phyloP scores from a whole-genome alignment of 768 basidiomycete species.

The Collybia sp. region DNA sequence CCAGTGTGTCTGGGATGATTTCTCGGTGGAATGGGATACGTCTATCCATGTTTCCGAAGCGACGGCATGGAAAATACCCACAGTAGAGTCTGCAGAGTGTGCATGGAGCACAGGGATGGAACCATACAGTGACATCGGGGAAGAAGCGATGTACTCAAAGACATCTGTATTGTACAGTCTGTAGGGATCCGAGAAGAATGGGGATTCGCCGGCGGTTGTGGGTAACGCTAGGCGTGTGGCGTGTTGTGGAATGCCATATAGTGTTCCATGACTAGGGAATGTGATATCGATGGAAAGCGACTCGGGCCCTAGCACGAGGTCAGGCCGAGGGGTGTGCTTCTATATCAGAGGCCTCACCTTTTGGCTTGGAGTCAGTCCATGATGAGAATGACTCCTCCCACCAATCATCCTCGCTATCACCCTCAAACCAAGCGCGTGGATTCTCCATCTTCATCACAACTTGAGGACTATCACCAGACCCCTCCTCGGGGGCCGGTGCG shows the following conservation, averaged over 20 bases:
- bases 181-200: slow-evolving; percentile 85
- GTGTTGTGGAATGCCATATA: slow-evolving; percentile 97
- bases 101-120: slow-evolving; percentile 93
- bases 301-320: slow-evolving; percentile 69
- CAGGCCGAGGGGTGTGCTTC: too few species aligned
- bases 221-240: slow-evolving; percentile 89
- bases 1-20: slow-evolving; percentile 90
- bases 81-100: slow-evolving; percentile 81
- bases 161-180: slow-evolving; percentile 94
- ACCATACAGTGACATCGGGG: slow-evolving; percentile 81
- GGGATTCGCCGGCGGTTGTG: slow-evolving; percentile 74
- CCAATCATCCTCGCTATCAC: slow-evolving; percentile 73
- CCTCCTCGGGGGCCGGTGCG: slow-evolving; percentile 36
- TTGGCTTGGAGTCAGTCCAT: slow-evolving; percentile 94
- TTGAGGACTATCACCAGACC: slow-evolving; percentile 37
- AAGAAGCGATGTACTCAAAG: slow-evolving; percentile 89
- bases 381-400: slow-evolving; percentile 88
- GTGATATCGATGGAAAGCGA: slow-evolving; percentile 88
- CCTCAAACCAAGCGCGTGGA: slow-evolving; percentile 80
- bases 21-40: slow-evolving; percentile 61
- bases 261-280: slow-evolving; percentile 87
- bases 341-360: slow-evolving; percentile 41
- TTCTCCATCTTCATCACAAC: slow-evolving; percentile 47
- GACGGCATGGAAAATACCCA: slow-evolving; percentile 84
- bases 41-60: slow-evolving; percentile 96